Conservation (phyloP, 1,139 yeast genomes). For the Geotrichum reessii region DNA sequence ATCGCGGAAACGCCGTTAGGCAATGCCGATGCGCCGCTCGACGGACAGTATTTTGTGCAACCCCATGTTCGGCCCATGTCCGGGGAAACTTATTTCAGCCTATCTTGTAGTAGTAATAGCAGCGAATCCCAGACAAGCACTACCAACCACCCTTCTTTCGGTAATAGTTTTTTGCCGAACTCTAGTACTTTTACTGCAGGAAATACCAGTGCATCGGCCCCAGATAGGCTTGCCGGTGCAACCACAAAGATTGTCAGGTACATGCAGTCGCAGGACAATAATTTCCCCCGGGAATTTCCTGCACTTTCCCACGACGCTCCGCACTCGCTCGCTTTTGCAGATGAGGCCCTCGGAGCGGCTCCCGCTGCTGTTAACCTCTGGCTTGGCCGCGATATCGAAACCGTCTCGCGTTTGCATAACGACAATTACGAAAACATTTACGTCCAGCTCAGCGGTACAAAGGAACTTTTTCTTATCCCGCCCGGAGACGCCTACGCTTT, state of each 20-base stretch:
- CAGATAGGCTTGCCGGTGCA: not conserved
- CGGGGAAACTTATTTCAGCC: slow-evolving; percentile 27
- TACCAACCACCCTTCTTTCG: not conserved
- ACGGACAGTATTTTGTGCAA: slow-evolving; percentile 32
- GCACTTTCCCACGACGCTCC: slow-evolving; percentile 25
- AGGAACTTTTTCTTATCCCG: slow-evolving; percentile 36
- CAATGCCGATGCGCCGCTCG: slow-evolving; percentile 38
- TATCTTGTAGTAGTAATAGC: slow-evolving; percentile 10
- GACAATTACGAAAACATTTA: slow-evolving; percentile 39
- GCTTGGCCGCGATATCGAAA: slow-evolving; percentile 34
- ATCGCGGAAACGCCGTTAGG: slow-evolving; percentile 40
- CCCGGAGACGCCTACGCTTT: slow-evolving; percentile 34
- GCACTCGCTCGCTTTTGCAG: slow-evolving; percentile 26
- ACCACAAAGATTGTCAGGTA: slow-evolving; percentile 27
- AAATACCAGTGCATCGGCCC: not conserved
- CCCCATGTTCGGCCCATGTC: slow-evolving; percentile 31
- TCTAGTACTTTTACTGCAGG: not conserved
- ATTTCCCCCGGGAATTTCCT: slow-evolving; percentile 29
- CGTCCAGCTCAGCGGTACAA: slow-evolving; percentile 35
- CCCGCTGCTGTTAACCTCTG: slow-evolving; percentile 39
- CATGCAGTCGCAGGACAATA: slow-evolving; percentile 39
- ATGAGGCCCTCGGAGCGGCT: slow-evolving; percentile 26
- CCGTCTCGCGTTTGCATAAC: slow-evolving; percentile 38
- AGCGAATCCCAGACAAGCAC: not conserved
- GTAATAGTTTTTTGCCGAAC: not conserved